Base-by-base conservation (phyloP, 768 basidiomycete genomes). In the Mycena floridula region DNA sequence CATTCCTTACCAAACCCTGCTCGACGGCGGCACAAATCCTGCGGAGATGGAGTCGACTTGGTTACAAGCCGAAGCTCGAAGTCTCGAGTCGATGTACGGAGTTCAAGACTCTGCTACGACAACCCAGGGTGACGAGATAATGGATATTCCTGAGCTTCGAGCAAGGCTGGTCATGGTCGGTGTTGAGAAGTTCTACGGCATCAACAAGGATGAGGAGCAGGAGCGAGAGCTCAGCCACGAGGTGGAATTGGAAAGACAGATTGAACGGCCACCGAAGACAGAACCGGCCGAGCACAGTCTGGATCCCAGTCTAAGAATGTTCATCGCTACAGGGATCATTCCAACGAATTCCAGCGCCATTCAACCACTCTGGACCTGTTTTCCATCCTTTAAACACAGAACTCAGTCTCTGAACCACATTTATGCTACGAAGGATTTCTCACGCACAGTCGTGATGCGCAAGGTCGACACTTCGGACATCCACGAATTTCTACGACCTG, bases 151-250 rank as follows among this genome's bases (percentile, higher is more conserved):
- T 2, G 52, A 51, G 3, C 53, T 72, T 25, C 49, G 40, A 1
- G 44, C 62, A 15, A 60, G 59, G 25, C 56, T 59, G 15, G 15
- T 36, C 7, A 21, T 46, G 9, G 56, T 72, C 9, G 68, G 68
- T 1, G 20, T 63, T 6, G 38, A 41, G 9, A 37, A 48, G 1
- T 25, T 65, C 4, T 27, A 40, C 11, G 48, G 55, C n/a, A 47
- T 26, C 18, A 51, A 44, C 26, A 53, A 71, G 54, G 67, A 67
- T 23, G 73, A 76, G 50, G 76, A 77, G 47, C 75, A 77, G 46
- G 76, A 77, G 43, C 57, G 74, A 21, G 73, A 77, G 45, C 56
- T 77, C 7, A 48, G 52, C 5, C 67, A 66, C 16, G 70, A 77
- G 51, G 56, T 63, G 4, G 72, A 75, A 49, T 55, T 51, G 5